Conservation (phyloP, 2,329 filamentous ascomycete species). For the Scedosporium aurantiacum region DNA sequence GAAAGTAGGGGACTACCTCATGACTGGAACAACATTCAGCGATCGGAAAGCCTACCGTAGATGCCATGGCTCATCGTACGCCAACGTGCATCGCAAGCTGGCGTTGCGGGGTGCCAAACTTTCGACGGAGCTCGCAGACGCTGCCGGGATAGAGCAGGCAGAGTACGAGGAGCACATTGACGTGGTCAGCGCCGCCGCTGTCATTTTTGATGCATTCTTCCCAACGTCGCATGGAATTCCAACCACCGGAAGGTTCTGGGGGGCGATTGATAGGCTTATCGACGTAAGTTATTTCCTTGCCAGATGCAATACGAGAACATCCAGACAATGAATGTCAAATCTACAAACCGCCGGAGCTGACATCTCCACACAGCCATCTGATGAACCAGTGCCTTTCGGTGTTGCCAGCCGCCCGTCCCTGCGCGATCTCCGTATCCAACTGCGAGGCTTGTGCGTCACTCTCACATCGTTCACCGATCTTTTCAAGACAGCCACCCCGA, state of each 20-base stretch:
- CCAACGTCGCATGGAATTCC: conserved; percentile 9
- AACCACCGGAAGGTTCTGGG: conserved; percentile 15
- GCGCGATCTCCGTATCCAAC: background rate
- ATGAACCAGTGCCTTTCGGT: background rate
- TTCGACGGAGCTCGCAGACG: background rate
- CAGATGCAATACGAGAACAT: too few species aligned
- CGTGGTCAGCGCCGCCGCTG: conserved; percentile 14
- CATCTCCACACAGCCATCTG: background rate
- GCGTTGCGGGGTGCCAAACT: background rate
- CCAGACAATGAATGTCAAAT: too few species aligned
- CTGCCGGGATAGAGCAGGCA: conserved; percentile 5
- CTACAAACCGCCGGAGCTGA: background rate
- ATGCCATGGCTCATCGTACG: conserved; percentile 11
- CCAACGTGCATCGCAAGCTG: conserved; percentile 7
- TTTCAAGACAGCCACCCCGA: conserved; percentile 15
- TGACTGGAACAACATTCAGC: conserved; percentile 8
- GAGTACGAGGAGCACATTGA: conserved; percentile 13
- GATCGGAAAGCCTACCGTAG: conserved; percentile 12
- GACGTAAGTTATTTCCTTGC: background rate
- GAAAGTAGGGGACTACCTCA: conserved; percentile 11
- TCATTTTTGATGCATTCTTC: conserved; percentile 14
- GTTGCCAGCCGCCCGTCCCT: background rate
- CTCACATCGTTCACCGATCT: conserved; percentile 8
- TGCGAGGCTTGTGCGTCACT: background rate
- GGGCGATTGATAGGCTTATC: conserved; percentile 8